Base-by-base conservation (phyloP, 768 basidiomycete species). In the Lactarius psammicola region DNA sequence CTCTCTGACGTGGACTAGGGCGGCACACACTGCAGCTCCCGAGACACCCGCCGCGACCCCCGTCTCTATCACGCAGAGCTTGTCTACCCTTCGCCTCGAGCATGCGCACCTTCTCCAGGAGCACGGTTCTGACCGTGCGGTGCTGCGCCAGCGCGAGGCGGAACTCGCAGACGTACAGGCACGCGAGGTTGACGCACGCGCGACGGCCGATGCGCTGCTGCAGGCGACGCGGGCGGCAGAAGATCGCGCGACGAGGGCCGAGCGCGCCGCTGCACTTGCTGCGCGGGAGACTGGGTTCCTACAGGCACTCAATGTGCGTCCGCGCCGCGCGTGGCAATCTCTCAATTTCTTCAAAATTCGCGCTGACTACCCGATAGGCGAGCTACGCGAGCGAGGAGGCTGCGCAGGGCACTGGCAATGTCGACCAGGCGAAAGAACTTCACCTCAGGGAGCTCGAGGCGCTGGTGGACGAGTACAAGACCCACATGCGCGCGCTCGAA, bases 201-300 rank as follows among this genome's bases (percentile, higher is more conserved):
- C 76, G 3, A 71, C 69, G 7, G 74, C 78, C 1, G 72, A 72
- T 10, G 64, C 69, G 3, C 66, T 83, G 15, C 77, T 81, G 63
- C 73, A 70, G 4, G 75, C 82, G 4, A 71, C 79, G 10, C 76
- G 76, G 15, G 62, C 72, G 1, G 70, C 82, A 11, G 80, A 80
- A 65, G 83, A 80, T 53, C 77, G 75, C 61, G 73, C 75, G 1
- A 65, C 59, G 23, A 75, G 79, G 33, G 75, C 76, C n/a, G 78
- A 81, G 53, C 76, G 78, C 63, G 74, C 78, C 5, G 68, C 75
- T n/a, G 72, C 74, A 13, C 73, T 85, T 4, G 78, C 79, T 0
- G 87, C 89, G 69, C 73, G 85, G 34, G 89, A 92, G 69, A 81
- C 84, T n/a, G 78, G 81, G n/a, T 89, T 87, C 72, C 72, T 89